Evolutionary conservation across 2,329 filamentous ascomycete species (phyloP).

Genomic region (Epichloe uncinata): DNA sequence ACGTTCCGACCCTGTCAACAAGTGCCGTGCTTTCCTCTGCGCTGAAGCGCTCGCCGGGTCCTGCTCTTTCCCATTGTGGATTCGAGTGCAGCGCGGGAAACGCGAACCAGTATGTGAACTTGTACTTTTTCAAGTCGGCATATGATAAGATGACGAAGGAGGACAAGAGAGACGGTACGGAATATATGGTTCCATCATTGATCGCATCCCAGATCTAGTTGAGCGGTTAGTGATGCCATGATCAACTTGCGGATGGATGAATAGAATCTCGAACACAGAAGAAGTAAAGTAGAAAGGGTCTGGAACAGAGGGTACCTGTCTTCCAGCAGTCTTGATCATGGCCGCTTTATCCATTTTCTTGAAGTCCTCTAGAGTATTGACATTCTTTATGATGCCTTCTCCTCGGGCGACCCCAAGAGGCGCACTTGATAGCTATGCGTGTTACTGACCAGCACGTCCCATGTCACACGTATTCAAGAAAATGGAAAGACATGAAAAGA

Average conservation of each 20-base stretch:
- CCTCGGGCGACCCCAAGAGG: constrained; percentile 64
- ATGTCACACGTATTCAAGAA: no score
- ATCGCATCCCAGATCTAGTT: constrained; percentile 90
- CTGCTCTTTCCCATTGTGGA: constrained; percentile 60
- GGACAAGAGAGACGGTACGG: constrained; percentile 78
- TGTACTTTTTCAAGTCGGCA: constrained; percentile 94
- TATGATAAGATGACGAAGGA: constrained; percentile 85
- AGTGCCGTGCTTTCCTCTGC: constrained; percentile 62
- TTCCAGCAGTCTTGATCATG: constrained; percentile 65
- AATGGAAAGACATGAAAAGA: no score
- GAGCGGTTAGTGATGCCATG: not conserved
- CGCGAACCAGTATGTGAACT: constrained; percentile 95
- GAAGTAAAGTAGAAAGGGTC: not conserved
- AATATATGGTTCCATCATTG: constrained; percentile 90
- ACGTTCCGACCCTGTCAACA: constrained; percentile 74
- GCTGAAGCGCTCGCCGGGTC: constrained; percentile 41
- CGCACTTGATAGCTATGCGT: constrained; percentile 31
- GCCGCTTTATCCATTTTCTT: constrained; percentile 66
- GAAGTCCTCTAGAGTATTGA: constrained; percentile 93
- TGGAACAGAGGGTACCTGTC: constrained; percentile 43
- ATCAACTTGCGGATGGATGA: not conserved
- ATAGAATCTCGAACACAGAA: not conserved
- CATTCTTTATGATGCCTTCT: constrained; percentile 89
- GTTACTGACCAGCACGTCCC: not conserved
- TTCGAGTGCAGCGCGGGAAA: constrained; percentile 89